These are phyloP conservation scores for Tylopilus orsonianus DNA, from an alignment of 1,284 basidiomycete species.

Conservation along the genomic window DNA sequence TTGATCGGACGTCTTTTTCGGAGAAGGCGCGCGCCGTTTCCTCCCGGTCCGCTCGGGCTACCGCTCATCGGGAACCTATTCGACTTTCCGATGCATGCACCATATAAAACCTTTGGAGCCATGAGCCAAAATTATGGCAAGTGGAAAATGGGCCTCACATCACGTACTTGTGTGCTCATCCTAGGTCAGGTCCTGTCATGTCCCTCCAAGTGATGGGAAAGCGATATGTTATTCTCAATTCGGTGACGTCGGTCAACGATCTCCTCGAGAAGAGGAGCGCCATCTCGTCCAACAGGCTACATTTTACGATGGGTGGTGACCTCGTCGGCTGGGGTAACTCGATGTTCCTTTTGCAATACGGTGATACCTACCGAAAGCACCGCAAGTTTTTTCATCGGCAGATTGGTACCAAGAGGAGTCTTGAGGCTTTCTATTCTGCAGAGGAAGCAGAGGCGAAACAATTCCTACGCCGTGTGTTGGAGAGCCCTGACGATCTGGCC, in stretches of 20 bases:
- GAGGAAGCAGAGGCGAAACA: conserved; percentile 18
- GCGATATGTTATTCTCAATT: conserved; percentile 19
- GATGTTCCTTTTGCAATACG: conserved; percentile 23
- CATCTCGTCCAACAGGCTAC: conserved; percentile 20
- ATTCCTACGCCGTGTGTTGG: conserved; percentile 22
- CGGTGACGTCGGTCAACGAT: conserved; percentile 13
- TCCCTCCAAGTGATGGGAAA: conserved; percentile 12
- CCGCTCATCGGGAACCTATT: conserved; percentile 39
- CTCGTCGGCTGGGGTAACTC: conserved; percentile 28
- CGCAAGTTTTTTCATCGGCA: conserved; percentile 21
- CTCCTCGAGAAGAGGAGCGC: conserved; percentile 26
- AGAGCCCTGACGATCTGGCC: conserved; percentile 3
- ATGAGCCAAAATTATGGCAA: conserved; percentile 45
- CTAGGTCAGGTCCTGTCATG: conserved; percentile 25
- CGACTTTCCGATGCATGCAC: conserved; percentile 38
- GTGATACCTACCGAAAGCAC: conserved; percentile 18
- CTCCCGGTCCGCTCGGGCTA: conserved; percentile 30
- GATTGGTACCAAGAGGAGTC: conserved; percentile 20
- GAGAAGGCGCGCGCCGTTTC: conserved; percentile 13
- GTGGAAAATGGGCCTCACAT: conserved; percentile 34
- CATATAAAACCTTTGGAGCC: conserved; percentile 43
- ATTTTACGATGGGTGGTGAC: conserved; percentile 20
- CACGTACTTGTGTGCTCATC: conserved; percentile 29
- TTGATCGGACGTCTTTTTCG: conserved; percentile 2
- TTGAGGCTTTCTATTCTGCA: conserved; percentile 8